Conservation (phyloP, 768 basidiomycete genomes). For the Agaricus bisporus region DNA sequence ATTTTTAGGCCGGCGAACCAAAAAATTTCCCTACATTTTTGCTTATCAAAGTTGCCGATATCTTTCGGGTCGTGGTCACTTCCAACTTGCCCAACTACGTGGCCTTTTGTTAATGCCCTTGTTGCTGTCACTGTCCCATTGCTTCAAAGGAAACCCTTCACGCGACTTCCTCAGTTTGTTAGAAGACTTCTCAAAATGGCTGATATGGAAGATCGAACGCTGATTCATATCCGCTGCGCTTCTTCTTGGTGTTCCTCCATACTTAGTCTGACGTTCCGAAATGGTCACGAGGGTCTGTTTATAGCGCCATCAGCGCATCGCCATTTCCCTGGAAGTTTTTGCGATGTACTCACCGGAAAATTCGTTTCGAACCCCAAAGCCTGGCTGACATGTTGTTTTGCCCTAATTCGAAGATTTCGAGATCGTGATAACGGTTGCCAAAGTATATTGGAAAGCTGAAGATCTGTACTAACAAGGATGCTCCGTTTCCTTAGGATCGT, state of each 20-base stretch:
- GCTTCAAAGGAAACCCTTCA: constrained; percentile 23
- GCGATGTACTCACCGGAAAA: too few relatives aligned
- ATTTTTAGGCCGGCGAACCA: constrained; percentile 29
- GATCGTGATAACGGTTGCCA: too few relatives aligned
- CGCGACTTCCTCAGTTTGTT: constrained; percentile 33
- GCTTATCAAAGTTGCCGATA: constrained; percentile 23
- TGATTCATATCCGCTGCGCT: constrained; percentile 10
- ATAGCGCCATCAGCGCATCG: too few relatives aligned
- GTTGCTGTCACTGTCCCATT: constrained; percentile 32
- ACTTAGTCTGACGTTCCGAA: constrained; percentile 2
- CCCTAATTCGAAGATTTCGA: too few relatives aligned
- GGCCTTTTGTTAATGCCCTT: constrained; percentile 39
- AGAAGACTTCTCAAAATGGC: neutral
- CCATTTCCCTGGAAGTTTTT: too few relatives aligned
- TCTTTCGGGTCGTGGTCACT: constrained; percentile 42
- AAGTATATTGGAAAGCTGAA: too few relatives aligned
- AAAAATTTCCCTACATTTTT: constrained; percentile 21
- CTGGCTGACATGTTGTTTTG: too few relatives aligned
- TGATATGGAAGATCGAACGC: constrained; percentile 2
- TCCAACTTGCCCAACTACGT: constrained; percentile 45
- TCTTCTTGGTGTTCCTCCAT: neutral
- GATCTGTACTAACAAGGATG: too few relatives aligned
- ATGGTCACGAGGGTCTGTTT: neutral
- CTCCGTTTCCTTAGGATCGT: too few relatives aligned
- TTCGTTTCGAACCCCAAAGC: too few relatives aligned